phyloP scores from a whole-genome alignment of 2,329 filamentous ascomycete species.

The Sarocladiaceae sp. region DNA sequence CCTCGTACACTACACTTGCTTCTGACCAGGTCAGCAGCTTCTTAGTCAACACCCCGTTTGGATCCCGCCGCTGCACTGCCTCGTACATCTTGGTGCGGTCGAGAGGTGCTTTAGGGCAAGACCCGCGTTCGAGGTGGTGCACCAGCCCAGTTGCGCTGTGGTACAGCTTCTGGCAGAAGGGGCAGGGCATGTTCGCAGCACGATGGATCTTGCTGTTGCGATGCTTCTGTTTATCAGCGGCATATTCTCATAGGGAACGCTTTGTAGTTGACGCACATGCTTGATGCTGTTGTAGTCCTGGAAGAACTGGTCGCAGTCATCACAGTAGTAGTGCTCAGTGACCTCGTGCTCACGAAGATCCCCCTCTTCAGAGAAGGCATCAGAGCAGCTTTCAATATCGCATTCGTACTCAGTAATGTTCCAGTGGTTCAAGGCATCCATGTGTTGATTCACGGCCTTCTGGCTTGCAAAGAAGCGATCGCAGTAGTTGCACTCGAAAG shows the following conservation, averaged over 20 bases:
- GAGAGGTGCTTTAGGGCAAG: slow-evolving; percentile 41
- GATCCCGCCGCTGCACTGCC: slow-evolving; percentile 39
- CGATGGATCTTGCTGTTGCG: slow-evolving; percentile 45
- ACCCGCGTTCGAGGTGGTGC: slow-evolving; percentile 50
- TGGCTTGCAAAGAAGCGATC: slow-evolving; percentile 2
- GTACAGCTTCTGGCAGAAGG: slow-evolving; percentile 43
- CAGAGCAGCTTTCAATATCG: slow-evolving; percentile 5
- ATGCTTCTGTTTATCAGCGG: slow-evolving; percentile 36
- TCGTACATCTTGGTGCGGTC: slow-evolving; percentile 42
- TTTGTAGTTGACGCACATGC: not conserved
- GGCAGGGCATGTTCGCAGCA: slow-evolving; percentile 39
- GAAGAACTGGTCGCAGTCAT: slow-evolving; percentile 9
- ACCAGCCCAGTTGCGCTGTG: slow-evolving; percentile 46
- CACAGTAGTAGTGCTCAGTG: slow-evolving; percentile 7
- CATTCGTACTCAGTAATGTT: not conserved
- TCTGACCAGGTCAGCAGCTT: not conserved
- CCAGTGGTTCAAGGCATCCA: slow-evolving; percentile 7
- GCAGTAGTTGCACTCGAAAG: slow-evolving; percentile 11
- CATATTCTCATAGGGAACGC: not conserved
- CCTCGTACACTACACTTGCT: not conserved
- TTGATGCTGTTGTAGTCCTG: slow-evolving; percentile 7
- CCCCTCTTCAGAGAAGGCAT: slow-evolving; percentile 4
- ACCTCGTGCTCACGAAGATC: slow-evolving; percentile 9
- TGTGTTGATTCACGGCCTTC: not conserved
- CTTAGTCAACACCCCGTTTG: slow-evolving; percentile 21